Base-by-base conservation (phyloP, 2,329 filamentous ascomycete species). In the Tolypocladium endophyticum region DNA sequence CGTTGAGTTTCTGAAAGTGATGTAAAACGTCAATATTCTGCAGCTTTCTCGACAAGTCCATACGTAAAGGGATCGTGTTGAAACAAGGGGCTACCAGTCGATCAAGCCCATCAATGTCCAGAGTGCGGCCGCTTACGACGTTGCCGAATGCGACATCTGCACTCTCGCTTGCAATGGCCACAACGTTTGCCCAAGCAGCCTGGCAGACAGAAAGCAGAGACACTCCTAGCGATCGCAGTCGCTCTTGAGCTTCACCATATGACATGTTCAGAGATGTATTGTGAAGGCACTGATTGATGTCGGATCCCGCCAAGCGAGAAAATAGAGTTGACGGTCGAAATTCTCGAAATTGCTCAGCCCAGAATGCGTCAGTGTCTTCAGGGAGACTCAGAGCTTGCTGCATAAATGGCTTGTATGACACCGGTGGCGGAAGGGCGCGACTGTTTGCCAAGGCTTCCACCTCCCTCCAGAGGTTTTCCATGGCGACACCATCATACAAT, bases 21-120 rank as follows among this genome's bases (percentile, higher is more conserved):
- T 81, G 82, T 33, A 88, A 73, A 14, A 92, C 69, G 6, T 86
- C 80, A 0, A 78, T 66, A 60, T 86, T 85, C 20, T 78, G 80
- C 0, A 71, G 75, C 2, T 70, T 70, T 3, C 69, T 68, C 1
- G 78, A 73, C 12, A 89, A 62, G 38, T 84, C 73, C 20, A 85
- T 74, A 33, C 90, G 82, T 1, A 92, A 69, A 0, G 92, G 91
- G 16, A 96, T 74, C 0, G 92, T 96, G 69, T 96, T 97, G 78
- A 97, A 96, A 70, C 91, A 96, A 0, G 92, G 92, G 0, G 90
- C 91, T n/a, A 95, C 83, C 7, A 96, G 81, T 4, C 80, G 77
- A 43, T 92, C 86, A 14, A 93, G 77, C 0, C 81, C 82, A 7
- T 87, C 80, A 3, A 92, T 71, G 0, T 83, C 74, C 12, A 90